These are phyloP conservation scores for Zasmidium angulare DNA, from an alignment of 2,329 filamentous ascomycete genomes.

Conservation along the genomic window DNA sequence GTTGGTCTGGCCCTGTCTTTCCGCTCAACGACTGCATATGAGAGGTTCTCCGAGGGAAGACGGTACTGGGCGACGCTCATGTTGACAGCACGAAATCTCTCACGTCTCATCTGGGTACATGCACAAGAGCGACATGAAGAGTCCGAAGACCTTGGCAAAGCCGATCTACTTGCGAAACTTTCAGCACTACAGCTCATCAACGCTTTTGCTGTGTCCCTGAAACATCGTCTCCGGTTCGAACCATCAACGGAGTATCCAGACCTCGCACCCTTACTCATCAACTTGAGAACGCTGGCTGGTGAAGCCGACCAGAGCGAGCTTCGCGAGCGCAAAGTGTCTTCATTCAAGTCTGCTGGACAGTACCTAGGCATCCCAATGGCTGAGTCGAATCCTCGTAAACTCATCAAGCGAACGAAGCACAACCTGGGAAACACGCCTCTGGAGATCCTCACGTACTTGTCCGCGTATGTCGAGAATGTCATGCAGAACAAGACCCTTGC, in stretches of 20 bases:
- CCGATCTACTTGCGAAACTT: constrained; percentile 69
- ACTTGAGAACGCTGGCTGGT: constrained; percentile 74
- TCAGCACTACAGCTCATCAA: constrained; percentile 75
- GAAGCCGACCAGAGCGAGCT: constrained; percentile 51
- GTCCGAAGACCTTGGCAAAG: constrained; percentile 51
- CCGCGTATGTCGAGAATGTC: constrained; percentile 63
- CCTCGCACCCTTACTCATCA: constrained; percentile 65
- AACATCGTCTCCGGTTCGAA: constrained; percentile 82
- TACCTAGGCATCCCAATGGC: constrained; percentile 77
- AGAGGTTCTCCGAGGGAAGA: constrained; percentile 60
- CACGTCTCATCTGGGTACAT: constrained; percentile 81
- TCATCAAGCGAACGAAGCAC: constrained; percentile 68
- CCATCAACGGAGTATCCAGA: constrained; percentile 77
- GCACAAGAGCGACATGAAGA: constrained; percentile 59
- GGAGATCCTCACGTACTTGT: constrained; percentile 74
- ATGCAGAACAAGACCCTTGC: constrained; percentile 57
- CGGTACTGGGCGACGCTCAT: constrained; percentile 63
- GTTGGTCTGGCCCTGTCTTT: constrained; percentile 77
- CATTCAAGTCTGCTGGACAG: constrained; percentile 52
- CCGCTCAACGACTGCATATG: constrained; percentile 74
- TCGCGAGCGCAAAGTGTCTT: constrained; percentile 35
- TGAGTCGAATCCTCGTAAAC: constrained; percentile 73
- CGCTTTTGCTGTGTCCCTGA: constrained; percentile 73
- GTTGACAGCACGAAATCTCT: constrained; percentile 57
- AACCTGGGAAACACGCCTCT: constrained; percentile 81